Evolutionary conservation across 805 yeast genomes (phyloP).

Genomic region (Candida stauntonica): DNA sequence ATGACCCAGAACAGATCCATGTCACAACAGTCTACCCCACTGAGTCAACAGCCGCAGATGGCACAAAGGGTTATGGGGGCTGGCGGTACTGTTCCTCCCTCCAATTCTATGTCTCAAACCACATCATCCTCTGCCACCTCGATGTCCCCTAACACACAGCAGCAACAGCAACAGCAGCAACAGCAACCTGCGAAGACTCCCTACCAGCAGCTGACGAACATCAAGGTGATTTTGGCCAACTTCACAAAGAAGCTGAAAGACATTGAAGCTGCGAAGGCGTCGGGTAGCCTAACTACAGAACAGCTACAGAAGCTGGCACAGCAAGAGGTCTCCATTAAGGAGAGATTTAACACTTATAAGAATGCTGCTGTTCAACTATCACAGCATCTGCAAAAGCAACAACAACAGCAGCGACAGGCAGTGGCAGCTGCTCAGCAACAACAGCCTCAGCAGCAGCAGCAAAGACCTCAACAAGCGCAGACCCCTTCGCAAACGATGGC

Average conservation of each 20-base stretch:
- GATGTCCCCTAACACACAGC: constrained; percentile 7
- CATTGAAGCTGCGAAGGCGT: constrained; percentile 45
- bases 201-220: constrained; percentile 36
- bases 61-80: constrained; percentile 1
- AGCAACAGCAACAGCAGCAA: constrained; percentile 8
- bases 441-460: constrained; percentile 16
- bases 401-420: constrained; percentile 12
- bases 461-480: constrained; percentile 24
- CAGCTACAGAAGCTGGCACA: constrained; percentile 40
- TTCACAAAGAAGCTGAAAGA: constrained; percentile 46
- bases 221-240: constrained; percentile 44
- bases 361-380: constrained; percentile 34
- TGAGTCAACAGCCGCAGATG: constrained; percentile 7
- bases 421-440: constrained; percentile 4
- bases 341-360: constrained; percentile 45
- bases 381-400: constrained; percentile 14
- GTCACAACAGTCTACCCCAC: constrained; percentile 23
- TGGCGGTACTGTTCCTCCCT: constrained; percentile 15
- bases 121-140: constrained; percentile 5
- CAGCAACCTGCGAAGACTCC: constrained; percentile 17
- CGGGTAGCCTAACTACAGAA: constrained; percentile 41
- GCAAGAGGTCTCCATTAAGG: constrained; percentile 45
- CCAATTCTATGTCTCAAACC: constrained; percentile 16
- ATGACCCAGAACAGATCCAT: constrained; percentile 26
- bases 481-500: constrained; percentile 10